These are phyloP conservation scores for Magnusiomyces tetraspermus DNA, from an alignment of 1,139 yeast species.

Conservation along the genomic window DNA sequence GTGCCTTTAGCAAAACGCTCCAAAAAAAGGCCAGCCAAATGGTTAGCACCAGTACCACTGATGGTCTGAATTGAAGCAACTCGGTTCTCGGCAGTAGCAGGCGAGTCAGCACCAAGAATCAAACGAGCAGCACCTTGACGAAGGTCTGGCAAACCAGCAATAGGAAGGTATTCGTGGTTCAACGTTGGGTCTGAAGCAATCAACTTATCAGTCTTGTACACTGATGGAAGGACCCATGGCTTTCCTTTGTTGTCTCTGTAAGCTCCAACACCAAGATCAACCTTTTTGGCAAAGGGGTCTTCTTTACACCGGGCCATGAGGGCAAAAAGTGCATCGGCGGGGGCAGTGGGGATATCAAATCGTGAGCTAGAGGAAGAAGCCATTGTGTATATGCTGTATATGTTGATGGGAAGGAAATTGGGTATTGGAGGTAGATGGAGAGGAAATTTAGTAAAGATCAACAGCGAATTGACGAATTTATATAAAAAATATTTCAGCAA, in stretches of 20 bases:
- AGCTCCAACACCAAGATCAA: slow-evolving; percentile 91
- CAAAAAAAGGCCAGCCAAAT: slow-evolving; percentile 51
- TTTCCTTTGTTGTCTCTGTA: slow-evolving; percentile 85
- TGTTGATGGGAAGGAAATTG: no score
- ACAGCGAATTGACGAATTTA: no score
- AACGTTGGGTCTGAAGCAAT: slow-evolving; percentile 35
- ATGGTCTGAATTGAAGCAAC: slow-evolving; percentile 58
- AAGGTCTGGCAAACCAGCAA: slow-evolving; percentile 72
- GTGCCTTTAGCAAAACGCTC: slow-evolving; percentile 39
- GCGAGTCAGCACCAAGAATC: slow-evolving; percentile 36
- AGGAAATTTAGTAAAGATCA: no score
- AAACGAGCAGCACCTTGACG: slow-evolving; percentile 66
- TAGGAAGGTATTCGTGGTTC: slow-evolving; percentile 89
- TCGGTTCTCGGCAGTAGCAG: slow-evolving; percentile 36
- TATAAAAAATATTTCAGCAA: no score
- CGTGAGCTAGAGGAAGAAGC: no score
- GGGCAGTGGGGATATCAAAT: slow-evolving; percentile 45
- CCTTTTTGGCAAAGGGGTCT: slow-evolving; percentile 45
- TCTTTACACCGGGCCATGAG: slow-evolving; percentile 49
- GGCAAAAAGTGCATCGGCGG: slow-evolving; percentile 60
- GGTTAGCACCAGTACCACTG: slow-evolving; percentile 68
- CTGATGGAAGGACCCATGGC: slow-evolving; percentile 91
- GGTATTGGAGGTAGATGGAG: no score
- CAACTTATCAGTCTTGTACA: slow-evolving; percentile 44
- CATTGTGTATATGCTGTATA: no score